A percentile compares a stretch with the other conserved stretches of the same genome.
Conservation (phyloP, 2,329 filamentous ascomycete species). For the Rhinocladiella mackenziei region DNA sequence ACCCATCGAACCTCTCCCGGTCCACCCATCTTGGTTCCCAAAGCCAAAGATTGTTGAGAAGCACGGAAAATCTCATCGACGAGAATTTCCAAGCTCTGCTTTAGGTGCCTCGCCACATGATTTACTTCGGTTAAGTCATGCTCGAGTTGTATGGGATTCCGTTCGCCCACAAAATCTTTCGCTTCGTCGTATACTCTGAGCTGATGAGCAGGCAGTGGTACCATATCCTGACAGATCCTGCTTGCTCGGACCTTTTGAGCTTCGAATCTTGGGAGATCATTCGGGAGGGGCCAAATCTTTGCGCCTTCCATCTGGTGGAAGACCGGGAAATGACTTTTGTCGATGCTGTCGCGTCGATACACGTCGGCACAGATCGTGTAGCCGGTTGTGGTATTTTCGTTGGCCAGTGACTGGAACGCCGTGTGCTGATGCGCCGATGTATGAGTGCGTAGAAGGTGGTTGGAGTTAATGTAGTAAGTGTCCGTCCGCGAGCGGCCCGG, state of each 20-base stretch:
- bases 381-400: conserved; percentile 54
- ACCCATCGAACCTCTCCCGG: conserved; percentile 88
- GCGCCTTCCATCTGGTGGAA: conserved; percentile 99
- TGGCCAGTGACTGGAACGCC: conserved; percentile 58
- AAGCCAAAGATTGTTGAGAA: conserved; percentile 55
- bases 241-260: too few species aligned
- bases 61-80: conserved; percentile 83
- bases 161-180: conserved; percentile 61
- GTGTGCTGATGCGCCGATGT: conserved; percentile 90
- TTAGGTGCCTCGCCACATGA: conserved; percentile 78
- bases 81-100: conserved; percentile 82
- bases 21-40: conserved; percentile 37
- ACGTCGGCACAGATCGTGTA: conserved; percentile 94
- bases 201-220: conserved; percentile 63
- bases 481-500: conserved; percentile 82
- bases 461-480: conserved; percentile 89
- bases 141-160: conserved; percentile 74
- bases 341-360: conserved; percentile 90
- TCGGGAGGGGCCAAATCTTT: conserved; percentile 67
- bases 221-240: conserved; percentile 54
- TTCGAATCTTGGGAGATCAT: conserved; percentile 9
- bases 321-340: conserved; percentile 89
- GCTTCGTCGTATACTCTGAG: conserved; percentile 21
- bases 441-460: conserved; percentile 83
- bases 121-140: conserved; percentile 75